Base-by-base conservation (phyloP, 768 basidiomycete species). In the Naganishia onofrii region DNA sequence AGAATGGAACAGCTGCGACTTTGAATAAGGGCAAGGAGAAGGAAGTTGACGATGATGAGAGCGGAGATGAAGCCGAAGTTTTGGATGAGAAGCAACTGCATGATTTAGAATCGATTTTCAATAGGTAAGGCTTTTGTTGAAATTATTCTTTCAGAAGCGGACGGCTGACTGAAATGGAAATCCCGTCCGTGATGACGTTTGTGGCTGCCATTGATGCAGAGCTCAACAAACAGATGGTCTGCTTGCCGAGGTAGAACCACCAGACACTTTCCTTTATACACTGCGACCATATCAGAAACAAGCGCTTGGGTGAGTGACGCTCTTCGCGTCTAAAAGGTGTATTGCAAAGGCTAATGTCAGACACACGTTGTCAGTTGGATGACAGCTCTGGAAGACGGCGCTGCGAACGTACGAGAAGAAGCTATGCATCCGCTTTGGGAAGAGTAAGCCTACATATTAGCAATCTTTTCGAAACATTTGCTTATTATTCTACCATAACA, bases 341-440 rank as follows among this genome's bases (percentile, higher is more conserved):
- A 17, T 69, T 21, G 42, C 55, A 28, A 9, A 26, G 31, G 54
- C 55, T 48, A 23, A 60, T 60, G 29, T 58, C 29, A 19, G 23
- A 42, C 10, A n/a, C 67, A 23, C 23, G 17, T 53, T n/a, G 23
- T n/a, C n/a, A 92, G 91, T 44, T 98, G 94, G 94, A 93, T 96
- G 93, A 83, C 87, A 73, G 89, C 90, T 2, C 84, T 93, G 66
- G 95, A 98, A 81, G 86, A 85, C 1, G 90, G 90, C 3, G 84
- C 87, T 23, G 83, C 84, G 72, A 87, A 89, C 67, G 90, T 80
- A 3, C 87, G 73, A 88, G 77, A 85, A 85, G 17, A 83, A 19
- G 90, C 89, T 5, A 88, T 97, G 86, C 92, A 98, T 79, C 95
- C 95, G 1, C 81, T 98, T 9, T 98, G 94, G 94, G 89, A 89